These are phyloP conservation scores for Bjerkandera adusta DNA, from an alignment of 1,284 basidiomycete species.

Conservation along the genomic window DNA sequence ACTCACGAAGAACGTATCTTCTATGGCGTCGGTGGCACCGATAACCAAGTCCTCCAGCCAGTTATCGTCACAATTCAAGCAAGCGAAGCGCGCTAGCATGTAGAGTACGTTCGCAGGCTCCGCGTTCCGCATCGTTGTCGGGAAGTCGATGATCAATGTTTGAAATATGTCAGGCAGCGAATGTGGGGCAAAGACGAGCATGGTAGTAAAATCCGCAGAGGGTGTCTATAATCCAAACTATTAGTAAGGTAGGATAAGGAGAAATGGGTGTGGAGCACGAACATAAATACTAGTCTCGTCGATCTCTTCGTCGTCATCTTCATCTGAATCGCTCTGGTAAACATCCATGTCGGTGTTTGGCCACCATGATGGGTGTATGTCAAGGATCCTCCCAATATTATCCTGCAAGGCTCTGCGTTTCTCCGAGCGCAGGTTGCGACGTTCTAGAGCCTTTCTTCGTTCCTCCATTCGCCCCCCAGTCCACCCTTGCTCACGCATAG, in stretches of 20 bases:
- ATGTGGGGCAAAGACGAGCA: constrained; percentile 89
- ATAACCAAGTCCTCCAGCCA: constrained; percentile 93
- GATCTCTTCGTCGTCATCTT: constrained; percentile 44
- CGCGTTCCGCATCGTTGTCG: constrained; percentile 63
- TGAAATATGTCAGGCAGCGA: constrained; percentile 78
- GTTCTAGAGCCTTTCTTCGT: constrained; percentile 54
- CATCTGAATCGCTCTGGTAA: constrained; percentile 35
- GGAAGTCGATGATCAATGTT: constrained; percentile 73
- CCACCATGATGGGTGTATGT: constrained; percentile 67
- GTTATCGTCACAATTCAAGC: constrained; percentile 78
- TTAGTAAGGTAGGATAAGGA: background rate
- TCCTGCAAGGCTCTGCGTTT: constrained; percentile 52
- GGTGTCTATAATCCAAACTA: constrained; percentile 52
- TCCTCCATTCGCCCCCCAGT: constrained; percentile 66
- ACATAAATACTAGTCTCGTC: constrained; percentile 55
- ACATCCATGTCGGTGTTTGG: constrained; percentile 36
- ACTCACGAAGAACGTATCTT: constrained; percentile 88
- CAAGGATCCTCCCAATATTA: constrained; percentile 53
- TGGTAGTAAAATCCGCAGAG: constrained; percentile 67
- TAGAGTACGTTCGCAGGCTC: constrained; percentile 84
- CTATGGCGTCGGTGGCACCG: constrained; percentile 88
- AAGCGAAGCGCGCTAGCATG: constrained; percentile 85
- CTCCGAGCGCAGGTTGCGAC: constrained; percentile 52
- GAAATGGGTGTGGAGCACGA: constrained; percentile 28
- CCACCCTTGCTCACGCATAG: constrained; percentile 79